Evolutionary conservation across 2,329 filamentous ascomycete species (phyloP), one percentile per base, ranked within the genome.

Genomic region (Alternaria sp.): DNA sequence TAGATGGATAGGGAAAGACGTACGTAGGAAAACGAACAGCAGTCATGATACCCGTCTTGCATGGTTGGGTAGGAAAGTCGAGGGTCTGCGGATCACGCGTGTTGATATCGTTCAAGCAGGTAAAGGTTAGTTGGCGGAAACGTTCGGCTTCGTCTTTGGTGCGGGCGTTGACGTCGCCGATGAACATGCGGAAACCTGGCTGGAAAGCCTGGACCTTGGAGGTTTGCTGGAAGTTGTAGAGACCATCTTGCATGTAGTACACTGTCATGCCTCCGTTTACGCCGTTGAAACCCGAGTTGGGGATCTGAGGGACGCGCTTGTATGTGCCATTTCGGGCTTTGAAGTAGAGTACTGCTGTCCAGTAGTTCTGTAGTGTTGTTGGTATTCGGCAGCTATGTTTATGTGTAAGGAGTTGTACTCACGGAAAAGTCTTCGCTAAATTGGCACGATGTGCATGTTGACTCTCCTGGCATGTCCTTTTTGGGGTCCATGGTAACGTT

Each of bases 121-220:
- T 81, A 58, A 78, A 82, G 5, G 79, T 82, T 37, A 82, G 74
- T 61, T 81, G 80, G 14, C 78, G 73, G 64, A 78, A 81, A 26
- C 75, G 72, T 39, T 73, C 68, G 8, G 78, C 74, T 37, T 79
- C 60, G 14, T 68, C 71, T 31, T 69, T 71, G 24, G 65, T 68
- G 17, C 62, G 56, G 11, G 67, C 62, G 36, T 68, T 80, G 36
- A 70, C 63, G 42, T 70, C 66, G 10, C 68, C 68, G 28, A 71
- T 65, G 57, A 63, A 70, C 69, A 72, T 72, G 46, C 69, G 69
- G 53, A 72, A 70, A 11, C 69, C 68, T 3, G 68, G 63, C 44
- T 80, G 74, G 62, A 81, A 81, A 7, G 79, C 80, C 23, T 76
- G 79, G 26, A 80, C 78, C 48, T 79, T 80, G 41, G 67, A 70